These are phyloP conservation scores for Fraxinus baroniana DNA, from an alignment of 305 asterid species.

Conservation along the genomic window DNA sequence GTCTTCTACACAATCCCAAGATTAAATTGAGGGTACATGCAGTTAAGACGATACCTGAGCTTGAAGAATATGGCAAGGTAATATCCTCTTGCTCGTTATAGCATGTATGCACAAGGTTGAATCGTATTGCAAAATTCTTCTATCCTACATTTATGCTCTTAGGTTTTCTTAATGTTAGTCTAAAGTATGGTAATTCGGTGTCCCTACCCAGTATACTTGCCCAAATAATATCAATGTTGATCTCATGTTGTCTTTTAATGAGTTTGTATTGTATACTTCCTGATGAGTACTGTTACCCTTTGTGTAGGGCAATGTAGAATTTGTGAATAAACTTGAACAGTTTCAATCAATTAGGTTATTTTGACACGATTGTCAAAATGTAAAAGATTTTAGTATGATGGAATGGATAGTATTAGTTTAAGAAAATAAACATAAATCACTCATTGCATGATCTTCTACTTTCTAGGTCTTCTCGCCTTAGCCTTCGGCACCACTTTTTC, in stretches of 20 bases:
- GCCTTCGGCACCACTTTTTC: no score
- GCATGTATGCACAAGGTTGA: background rate
- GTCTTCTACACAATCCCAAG: background rate
- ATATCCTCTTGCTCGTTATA: background rate
- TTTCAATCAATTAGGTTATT: background rate
- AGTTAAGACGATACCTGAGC: background rate
- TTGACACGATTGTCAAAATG: background rate
- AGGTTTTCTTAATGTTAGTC: background rate
- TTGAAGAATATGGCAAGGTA: background rate
- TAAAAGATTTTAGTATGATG: background rate
- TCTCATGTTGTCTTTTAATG: slow-evolving; percentile 1
- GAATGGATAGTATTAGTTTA: background rate
- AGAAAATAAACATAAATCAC: background rate
- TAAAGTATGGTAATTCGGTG: background rate
- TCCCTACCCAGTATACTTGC: background rate
- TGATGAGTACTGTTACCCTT: background rate
- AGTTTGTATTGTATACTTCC: slow-evolving; percentile 16
- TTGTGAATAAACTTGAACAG: background rate
- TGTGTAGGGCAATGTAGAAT: background rate
- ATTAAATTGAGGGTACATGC: background rate
- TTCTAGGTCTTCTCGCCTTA: no score
- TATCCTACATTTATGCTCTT: slow-evolving; percentile 1
- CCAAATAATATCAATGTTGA: background rate
- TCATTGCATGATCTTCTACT: no score
- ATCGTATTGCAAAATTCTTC: background rate